Base-by-base conservation (phyloP, 2,329 filamentous ascomycete species). In the Xylaria digitata region DNA sequence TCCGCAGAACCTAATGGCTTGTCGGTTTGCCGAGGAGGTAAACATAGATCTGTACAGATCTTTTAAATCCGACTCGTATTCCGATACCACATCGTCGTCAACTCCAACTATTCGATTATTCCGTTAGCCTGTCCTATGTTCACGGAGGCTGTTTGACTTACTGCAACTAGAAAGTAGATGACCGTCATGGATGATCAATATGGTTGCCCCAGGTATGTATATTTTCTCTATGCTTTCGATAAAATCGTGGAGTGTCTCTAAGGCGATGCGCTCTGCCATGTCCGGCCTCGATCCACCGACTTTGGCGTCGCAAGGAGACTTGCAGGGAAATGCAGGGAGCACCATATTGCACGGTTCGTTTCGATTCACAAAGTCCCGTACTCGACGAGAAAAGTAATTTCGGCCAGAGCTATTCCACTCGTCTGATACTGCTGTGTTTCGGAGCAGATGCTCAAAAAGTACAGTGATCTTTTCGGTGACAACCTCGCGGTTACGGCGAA, bases 111-210 rank as follows among this genome's bases (percentile, higher is more conserved):
- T 56, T 11, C 5, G 23, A 23, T 49, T 34, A 19, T 5, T 21
- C 15, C 26, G 26, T 72, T 37, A 70, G 58, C 19, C 48, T 17
- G 4, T 4, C 11, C 2, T 11, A 37, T 1, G 30, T 52, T 68
- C 48, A 37, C 0, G 4, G 23, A 21, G 17, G 17, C 49, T 2
- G 26, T 30, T 2, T 45, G 15, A 68, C 75, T 68, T 57, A 78
- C 77, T 81, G 73, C 80, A 82, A 67, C 83, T 79, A 23, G 77
- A 78, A 37, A 81, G 80, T 6, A 81, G 78, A 65, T 81, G 79
- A 4, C 79, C 79, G n/a, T 81, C 79, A 48, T 78, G 80, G 30
- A 81, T 76, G 59, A 81, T 76, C 72, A 72, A 77, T n/a, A 81
- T 53, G 55, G 73, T 76, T 26, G 75, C 79, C 2, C 79, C 78